phyloP scores from a whole-genome alignment of 441 rosid species.

The Brassica balearica region DNA sequence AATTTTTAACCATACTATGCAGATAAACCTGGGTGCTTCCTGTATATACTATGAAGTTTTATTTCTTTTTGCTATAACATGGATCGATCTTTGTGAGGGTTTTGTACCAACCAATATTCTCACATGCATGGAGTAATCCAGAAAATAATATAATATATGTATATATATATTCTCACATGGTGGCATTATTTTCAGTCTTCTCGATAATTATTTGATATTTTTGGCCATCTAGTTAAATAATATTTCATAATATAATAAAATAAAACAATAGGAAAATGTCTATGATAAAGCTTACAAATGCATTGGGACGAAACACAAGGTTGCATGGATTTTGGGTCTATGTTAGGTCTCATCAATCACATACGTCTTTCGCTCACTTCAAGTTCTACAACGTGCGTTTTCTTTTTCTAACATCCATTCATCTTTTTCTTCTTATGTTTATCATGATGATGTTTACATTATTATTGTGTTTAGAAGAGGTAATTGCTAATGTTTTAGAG shows the following conservation, averaged over 20 bases:
- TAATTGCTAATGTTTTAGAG: neutral
- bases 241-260: neutral
- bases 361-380: constrained; percentile 45
- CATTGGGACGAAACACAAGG: constrained; percentile 50
- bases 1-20: neutral
- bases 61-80: neutral
- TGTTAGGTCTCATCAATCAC: constrained; percentile 56
- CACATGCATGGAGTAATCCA: neutral
- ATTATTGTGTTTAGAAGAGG: neutral
- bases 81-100: neutral
- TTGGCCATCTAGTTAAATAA: neutral
- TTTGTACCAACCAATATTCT: constrained; percentile 23
- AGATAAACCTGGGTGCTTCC: neutral
- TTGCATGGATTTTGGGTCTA: constrained; percentile 45
- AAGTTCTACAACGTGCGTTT: constrained; percentile 46
- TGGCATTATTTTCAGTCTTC: neutral
- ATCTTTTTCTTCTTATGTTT: constrained; percentile 1
- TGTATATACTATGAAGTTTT: neutral
- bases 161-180: constrained; percentile 8
- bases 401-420: constrained; percentile 21
- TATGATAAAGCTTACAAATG: constrained; percentile 52
- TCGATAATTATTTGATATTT: neutral
- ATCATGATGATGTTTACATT: neutral
- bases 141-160: neutral
- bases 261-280: constrained; percentile 38